Conservation (phyloP, 108 stramenopile species). For the Epipyxis sp. region DNA sequence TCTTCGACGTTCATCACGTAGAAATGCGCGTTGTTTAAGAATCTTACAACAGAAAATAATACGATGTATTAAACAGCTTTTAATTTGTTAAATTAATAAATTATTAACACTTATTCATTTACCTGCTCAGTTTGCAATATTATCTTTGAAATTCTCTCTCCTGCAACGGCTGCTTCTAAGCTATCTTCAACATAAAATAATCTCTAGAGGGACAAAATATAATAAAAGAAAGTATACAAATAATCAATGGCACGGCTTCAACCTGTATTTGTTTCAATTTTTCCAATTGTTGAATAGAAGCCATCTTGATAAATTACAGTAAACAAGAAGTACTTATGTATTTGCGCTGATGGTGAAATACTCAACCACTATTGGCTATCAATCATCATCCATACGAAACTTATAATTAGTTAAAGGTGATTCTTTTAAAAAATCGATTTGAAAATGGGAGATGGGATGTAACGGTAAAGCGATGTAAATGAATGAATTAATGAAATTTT, state of each 20-base stretch:
- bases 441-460: too few species aligned
- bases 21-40: not conserved
- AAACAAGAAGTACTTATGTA: too few species aligned
- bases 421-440: too few species aligned
- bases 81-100: not conserved
- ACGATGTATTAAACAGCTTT: not conserved
- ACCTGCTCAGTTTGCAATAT: slow-evolving; percentile 11
- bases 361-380: too few species aligned
- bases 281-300: slow-evolving; percentile 12
- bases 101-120: not conserved
- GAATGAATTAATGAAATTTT: too few species aligned
- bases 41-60: not conserved
- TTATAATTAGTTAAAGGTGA: too few species aligned
- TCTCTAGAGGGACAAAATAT: not conserved
- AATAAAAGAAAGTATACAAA: not conserved
- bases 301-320: too few species aligned
- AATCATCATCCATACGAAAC: too few species aligned
- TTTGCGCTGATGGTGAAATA: too few species aligned
- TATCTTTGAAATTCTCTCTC: not conserved
- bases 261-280: slow-evolving; percentile 5
- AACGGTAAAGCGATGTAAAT: too few species aligned
- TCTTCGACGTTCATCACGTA: slow-evolving; percentile 15
- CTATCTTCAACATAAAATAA: not conserved
- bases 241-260: not conserved
- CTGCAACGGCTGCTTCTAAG: slow-evolving; percentile 2